Percentiles rank a stretch among this genome's conserved stretches.
Evolutionary conservation across 1,139 yeast genomes (phyloP).

Genomic region (Scheffersomyces lignicola): DNA sequence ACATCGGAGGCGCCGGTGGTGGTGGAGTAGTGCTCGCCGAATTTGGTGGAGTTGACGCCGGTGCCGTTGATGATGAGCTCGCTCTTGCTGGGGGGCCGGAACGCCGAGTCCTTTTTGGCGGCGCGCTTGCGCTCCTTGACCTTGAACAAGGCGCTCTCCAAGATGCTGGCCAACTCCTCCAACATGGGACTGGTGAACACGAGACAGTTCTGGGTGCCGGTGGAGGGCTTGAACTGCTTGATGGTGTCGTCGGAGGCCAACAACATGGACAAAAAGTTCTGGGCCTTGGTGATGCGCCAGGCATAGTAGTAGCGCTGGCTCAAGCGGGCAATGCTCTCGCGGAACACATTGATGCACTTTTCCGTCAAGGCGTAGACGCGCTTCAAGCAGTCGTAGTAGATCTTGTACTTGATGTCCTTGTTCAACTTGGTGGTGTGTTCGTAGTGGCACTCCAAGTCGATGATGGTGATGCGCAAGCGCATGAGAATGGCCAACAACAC

Average conservation of each 20-base stretch:
- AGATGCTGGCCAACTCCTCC: slow-evolving; percentile 21
- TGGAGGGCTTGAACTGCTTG: slow-evolving; percentile 13
- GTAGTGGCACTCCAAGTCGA: slow-evolving; percentile 9
- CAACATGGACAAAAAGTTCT: slow-evolving; percentile 23
- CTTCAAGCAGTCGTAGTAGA: slow-evolving; percentile 14
- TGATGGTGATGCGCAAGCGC: slow-evolving; percentile 16
- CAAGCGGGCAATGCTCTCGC: slow-evolving; percentile 18
- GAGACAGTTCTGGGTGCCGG: slow-evolving; percentile 8
- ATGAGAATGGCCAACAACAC: slow-evolving; percentile 23
- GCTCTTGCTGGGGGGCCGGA: not conserved
- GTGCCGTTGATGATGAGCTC: not conserved
- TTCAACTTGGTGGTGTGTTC: slow-evolving; percentile 13
- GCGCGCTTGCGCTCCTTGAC: slow-evolving; percentile 11
- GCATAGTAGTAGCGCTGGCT: slow-evolving; percentile 39
- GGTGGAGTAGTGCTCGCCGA: not conserved
- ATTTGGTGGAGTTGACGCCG: not conserved
- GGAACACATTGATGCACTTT: slow-evolving; percentile 19
- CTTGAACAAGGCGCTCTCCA: slow-evolving; percentile 15
- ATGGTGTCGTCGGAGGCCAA: slow-evolving; percentile 23
- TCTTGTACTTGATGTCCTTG: slow-evolving; percentile 11
- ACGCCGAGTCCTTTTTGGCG: not conserved
- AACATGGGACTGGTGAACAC: slow-evolving; percentile 17
- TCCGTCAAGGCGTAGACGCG: slow-evolving; percentile 15
- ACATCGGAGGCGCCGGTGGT: not conserved
- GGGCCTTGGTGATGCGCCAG: slow-evolving; percentile 36